Base-by-base conservation (phyloP, 1,139 yeast genomes). In the Diutina mesorugosa region DNA sequence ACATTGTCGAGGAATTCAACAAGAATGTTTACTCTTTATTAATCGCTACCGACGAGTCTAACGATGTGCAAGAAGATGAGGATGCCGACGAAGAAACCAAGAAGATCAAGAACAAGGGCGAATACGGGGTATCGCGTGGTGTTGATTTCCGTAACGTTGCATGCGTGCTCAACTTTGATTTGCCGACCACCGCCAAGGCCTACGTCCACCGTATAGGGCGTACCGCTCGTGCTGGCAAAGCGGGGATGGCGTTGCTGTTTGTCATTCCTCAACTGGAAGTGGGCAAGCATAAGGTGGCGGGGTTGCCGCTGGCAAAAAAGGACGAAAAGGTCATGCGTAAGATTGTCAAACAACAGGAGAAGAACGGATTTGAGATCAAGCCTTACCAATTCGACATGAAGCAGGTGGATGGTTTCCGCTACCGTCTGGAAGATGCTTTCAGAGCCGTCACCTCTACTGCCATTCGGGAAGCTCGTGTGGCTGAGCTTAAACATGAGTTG, bases 91-190 rank as follows among this genome's bases (percentile, higher is more conserved):
- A 56, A 59, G 51, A 58, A 57, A 46, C 46, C 38, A 21, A 69
- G 58, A 73, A 68, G 54, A 62, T 65, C n/a, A 73, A 71, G 57
- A 66, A 69, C 46, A 75, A 74, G 59, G 74, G 75, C 58, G 98
- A 93, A 64, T 93, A 87, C 67, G 96, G 98, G 61, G 97, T 91
- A 51, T 87, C 97, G 41, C 83, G 99, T 70, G 99, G 99, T 65
- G 95, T 95, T 47, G 99, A 95, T 71, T 95, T 95, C 76, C 85
- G 82, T 64, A 91, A 93, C 65, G 98, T 95, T 60, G 95, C 98
- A 18, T 93, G 98, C 73, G 99, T 95, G 4, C 76, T 95, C 61
- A 95, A 95, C 71, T 95, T 95, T 68, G 99, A 95, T 69, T 76
- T 95, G 62, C 99, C 99, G 51, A 80, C 90, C 2, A 84, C 96